Conservation (phyloP, 441 rosid species). For the Brassica hybrid region DNA sequence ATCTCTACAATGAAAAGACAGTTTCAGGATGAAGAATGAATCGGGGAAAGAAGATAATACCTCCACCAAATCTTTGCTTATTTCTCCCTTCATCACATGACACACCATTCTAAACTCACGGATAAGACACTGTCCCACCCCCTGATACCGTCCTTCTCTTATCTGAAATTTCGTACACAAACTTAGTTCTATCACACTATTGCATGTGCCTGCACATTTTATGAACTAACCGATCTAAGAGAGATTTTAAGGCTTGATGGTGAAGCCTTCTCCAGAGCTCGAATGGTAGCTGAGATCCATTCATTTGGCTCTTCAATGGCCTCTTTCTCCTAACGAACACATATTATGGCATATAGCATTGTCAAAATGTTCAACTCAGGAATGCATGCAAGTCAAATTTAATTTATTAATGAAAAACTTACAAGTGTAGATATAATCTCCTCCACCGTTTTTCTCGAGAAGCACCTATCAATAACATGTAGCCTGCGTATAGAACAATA, state of each 20-base stretch:
- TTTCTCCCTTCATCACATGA: slow-evolving; percentile 71
- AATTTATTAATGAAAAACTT: no score
- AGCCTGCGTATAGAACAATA: no score
- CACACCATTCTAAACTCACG: slow-evolving; percentile 48
- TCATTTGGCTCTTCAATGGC: no score
- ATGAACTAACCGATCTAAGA: slow-evolving; percentile 71
- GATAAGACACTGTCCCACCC: no score
- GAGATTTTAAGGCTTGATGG: slow-evolving; percentile 89
- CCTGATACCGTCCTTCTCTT: no score
- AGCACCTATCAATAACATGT: no score
- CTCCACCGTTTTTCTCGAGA: no score
- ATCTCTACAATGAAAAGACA: background rate
- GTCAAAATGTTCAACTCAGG: no score
- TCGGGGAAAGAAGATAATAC: slow-evolving; percentile 37
- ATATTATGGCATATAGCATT: no score
- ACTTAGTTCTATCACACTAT: slow-evolving; percentile 1
- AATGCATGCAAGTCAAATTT: no score
- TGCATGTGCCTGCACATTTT: background rate
- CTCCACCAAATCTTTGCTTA: slow-evolving; percentile 86
- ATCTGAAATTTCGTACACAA: background rate
- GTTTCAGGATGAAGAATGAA: background rate
- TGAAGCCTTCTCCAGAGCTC: slow-evolving; percentile 71
- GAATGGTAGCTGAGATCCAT: slow-evolving; percentile 54
- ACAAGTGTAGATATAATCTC: no score
- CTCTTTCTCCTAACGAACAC: no score